Evolutionary conservation across 148 eudicot species (phyloP).

Genomic region (Heliamphora exappendiculata): DNA sequence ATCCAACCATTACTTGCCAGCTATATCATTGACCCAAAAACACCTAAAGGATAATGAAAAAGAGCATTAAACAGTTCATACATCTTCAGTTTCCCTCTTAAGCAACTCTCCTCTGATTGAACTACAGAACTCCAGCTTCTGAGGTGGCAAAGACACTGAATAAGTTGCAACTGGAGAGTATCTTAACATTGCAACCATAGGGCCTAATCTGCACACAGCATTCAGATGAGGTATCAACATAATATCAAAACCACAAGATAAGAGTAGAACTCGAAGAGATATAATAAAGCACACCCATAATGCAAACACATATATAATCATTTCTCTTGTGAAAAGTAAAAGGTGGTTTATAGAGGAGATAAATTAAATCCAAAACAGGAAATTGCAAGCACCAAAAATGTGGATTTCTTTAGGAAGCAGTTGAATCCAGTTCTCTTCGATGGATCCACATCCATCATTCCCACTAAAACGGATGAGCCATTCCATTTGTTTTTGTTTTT

Average conservation of each 20-base stretch:
- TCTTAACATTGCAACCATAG: constrained; percentile 89
- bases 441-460: constrained; percentile 1
- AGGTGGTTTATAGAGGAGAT: background rate
- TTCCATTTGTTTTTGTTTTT: background rate
- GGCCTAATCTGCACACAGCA: constrained; percentile 63
- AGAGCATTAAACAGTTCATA: constrained; percentile 26
- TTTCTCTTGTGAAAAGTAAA: background rate
- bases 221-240: background rate
- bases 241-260: background rate
- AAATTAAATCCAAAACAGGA: background rate
- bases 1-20: background rate
- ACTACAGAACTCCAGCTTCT: constrained; percentile 52
- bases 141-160: constrained; percentile 66
- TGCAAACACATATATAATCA: background rate
- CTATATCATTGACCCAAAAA: background rate
- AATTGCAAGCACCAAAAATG: constrained; percentile 4
- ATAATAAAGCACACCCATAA: background rate
- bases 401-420: background rate
- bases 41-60: background rate
- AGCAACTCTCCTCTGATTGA: constrained; percentile 47
- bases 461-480: background rate
- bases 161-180: constrained; percentile 65
- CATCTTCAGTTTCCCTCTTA: constrained; percentile 46
- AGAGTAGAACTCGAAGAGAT: background rate
- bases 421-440: background rate